These are phyloP conservation scores for Hanseniaspora mollemarum DNA, from an alignment of 805 yeast genomes.

Conservation along the genomic window DNA sequence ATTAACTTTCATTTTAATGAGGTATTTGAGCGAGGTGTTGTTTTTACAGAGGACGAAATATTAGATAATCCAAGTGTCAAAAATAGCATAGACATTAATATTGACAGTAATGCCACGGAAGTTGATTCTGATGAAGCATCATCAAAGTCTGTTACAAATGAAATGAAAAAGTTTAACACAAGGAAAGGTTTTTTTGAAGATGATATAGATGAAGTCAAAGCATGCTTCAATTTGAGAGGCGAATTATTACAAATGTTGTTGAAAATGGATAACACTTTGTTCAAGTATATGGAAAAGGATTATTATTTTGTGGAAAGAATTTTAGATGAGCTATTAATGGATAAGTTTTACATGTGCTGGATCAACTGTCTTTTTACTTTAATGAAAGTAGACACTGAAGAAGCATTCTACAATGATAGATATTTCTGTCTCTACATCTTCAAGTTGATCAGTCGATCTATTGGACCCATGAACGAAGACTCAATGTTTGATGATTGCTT, in stretches of 20 bases:
- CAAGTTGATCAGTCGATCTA: constrained; percentile 9
- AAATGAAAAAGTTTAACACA: not conserved
- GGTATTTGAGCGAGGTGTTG: constrained; percentile 13
- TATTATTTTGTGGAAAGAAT: constrained; percentile 14
- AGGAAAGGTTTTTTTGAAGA: not conserved
- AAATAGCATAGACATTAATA: not conserved
- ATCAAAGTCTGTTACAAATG: not conserved
- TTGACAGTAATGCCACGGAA: not conserved
- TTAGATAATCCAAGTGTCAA: not conserved
- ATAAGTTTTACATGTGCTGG: constrained; percentile 15
- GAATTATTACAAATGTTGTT: constrained; percentile 13
- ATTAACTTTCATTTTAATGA: constrained; percentile 14
- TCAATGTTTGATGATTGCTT: constrained; percentile 5
- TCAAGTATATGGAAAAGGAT: constrained; percentile 7
- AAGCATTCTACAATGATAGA: constrained; percentile 7
- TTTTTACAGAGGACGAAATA: constrained; percentile 6
- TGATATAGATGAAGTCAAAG: constrained; percentile 13
- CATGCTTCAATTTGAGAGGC: constrained; percentile 15
- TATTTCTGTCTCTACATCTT: constrained; percentile 13
- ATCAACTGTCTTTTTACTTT: constrained; percentile 13
- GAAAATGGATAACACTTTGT: constrained; percentile 7
- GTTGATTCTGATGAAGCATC: not conserved
- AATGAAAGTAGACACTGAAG: not conserved
- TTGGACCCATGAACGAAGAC: not conserved
- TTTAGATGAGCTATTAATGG: constrained; percentile 11